These are phyloP conservation scores for Pyropia yezoensis DNA, from an alignment of 23 red algal species.

Conservation along the genomic window DNA sequence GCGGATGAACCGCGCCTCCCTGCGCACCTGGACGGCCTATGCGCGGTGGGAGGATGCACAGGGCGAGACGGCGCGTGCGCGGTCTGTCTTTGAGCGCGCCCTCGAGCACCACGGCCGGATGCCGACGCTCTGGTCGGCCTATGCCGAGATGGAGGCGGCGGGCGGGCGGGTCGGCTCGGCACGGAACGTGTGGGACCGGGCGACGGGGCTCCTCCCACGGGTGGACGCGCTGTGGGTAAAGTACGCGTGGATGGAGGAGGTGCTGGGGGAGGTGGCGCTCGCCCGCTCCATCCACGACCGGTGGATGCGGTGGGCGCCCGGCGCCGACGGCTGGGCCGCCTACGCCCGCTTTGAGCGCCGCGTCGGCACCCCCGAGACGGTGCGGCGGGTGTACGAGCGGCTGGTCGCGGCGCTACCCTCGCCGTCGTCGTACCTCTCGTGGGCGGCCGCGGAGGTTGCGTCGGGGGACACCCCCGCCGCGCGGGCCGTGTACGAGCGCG, in stretches of 20 bases:
- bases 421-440: slow-evolving; percentile 38
- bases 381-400: slow-evolving; percentile 53
- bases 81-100: slow-evolving; percentile 79
- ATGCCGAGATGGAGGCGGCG: slow-evolving; percentile 90
- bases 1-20: slow-evolving; percentile 44
- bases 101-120: slow-evolving; percentile 64
- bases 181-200: slow-evolving; percentile 77
- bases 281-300: slow-evolving; percentile 50
- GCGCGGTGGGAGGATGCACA: slow-evolving; percentile 84
- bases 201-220: slow-evolving; percentile 51
- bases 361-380: slow-evolving; percentile 33
- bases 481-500: slow-evolving; percentile 48
- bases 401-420: slow-evolving; percentile 40
- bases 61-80: slow-evolving; percentile 44
- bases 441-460: slow-evolving; percentile 60
- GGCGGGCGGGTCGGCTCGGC: slow-evolving; percentile 64
- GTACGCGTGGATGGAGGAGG: slow-evolving; percentile 85
- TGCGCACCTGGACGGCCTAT: slow-evolving; percentile 64
- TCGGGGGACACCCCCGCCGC: slow-evolving; percentile 20
- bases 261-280: slow-evolving; percentile 43
- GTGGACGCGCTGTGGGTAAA: slow-evolving; percentile 70
- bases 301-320: slow-evolving; percentile 81
- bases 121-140: slow-evolving; percentile 63
- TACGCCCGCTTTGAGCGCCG: slow-evolving; percentile 73
- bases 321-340: slow-evolving; percentile 44